phyloP scores from a whole-genome alignment of 352 stramenopile species.

The Globisporangium radiosum region DNA sequence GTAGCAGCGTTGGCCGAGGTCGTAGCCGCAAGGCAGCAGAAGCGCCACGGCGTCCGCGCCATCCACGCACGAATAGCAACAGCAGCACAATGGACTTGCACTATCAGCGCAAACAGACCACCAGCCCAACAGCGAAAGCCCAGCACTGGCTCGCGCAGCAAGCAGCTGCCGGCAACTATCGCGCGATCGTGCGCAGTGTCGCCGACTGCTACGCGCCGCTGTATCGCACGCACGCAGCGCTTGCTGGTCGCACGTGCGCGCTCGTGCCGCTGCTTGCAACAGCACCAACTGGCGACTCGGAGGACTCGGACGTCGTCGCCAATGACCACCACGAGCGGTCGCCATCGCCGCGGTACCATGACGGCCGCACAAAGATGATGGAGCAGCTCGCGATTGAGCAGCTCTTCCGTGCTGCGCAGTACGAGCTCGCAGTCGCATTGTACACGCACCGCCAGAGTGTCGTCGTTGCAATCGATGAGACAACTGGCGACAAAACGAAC shows the following conservation, averaged over 20 bases:
- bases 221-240: slow-evolving; percentile 8
- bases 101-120: too few species aligned
- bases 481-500: too few species aligned
- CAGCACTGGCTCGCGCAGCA: slow-evolving; percentile 8
- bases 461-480: neutral
- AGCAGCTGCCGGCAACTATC: slow-evolving; percentile 2
- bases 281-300: neutral
- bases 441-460: slow-evolving; percentile 10
- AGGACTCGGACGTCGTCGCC: neutral
- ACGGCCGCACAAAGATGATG: slow-evolving; percentile 11
- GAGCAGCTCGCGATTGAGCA: slow-evolving; percentile 13
- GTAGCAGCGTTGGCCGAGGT: too few species aligned
- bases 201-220: slow-evolving; percentile 14
- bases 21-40: too few species aligned
- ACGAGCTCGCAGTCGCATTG: slow-evolving; percentile 9
- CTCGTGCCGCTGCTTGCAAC: neutral
- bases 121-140: neutral
- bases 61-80: too few species aligned
- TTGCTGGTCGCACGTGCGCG: neutral
- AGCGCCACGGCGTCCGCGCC: too few species aligned
- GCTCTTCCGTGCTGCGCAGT: slow-evolving; percentile 4
- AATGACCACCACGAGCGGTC: neutral
- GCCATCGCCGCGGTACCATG: slow-evolving; percentile 3
- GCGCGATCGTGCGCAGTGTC: slow-evolving; percentile 9
- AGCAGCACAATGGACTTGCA: too few species aligned